Evolutionary conservation across 2,329 filamentous ascomycete species (phyloP), one percentile per base, ranked within the genome.

Genomic region (Trichoderma sp.): DNA sequence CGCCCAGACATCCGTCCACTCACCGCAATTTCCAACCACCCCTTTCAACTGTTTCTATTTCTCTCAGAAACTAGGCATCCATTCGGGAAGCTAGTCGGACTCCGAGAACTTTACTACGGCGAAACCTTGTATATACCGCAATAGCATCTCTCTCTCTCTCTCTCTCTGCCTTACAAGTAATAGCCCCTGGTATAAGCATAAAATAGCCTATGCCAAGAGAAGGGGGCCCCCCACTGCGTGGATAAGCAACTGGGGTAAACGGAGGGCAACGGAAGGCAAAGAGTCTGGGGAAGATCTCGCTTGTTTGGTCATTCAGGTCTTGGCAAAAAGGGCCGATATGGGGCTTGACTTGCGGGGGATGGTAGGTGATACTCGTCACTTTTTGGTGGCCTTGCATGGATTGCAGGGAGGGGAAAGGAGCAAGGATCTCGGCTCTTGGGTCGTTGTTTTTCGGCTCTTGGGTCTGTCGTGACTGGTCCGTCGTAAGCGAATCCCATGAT

Each of bases 131-230:
- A 53, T 31, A 63, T 63, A n/a, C 16, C 40, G 29, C n/a, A 35
- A 14, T 35, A 14, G 3, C 33, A 13, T 1, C 33, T 6, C 11
- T 35, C 49, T n/a, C 40, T 19, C 37, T 1, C 33, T 6, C 11
- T 35, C 49, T n/a, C 40, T 19, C 37, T 11, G 13, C 49, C 55
- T n/a, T 33, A 8, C 2, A 8, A 19, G 33, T 35, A 14, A 11
- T 35, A 35, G 33, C 33, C 13, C 60, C 60, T 63, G 31, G 60
- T 63, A 53, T 53, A 63, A 63, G 60, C 60, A 63, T 63, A 63
- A 63, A 63, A 53, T 63, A 63, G 60, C 31, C 60, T 52, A 35
- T 27, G 58, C 40, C 57, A 35, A 59, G 35, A 40, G 35, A 35
- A 35, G 58, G 43, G 40, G 40, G 24, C 58, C 59, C 29, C 58